Conservation (phyloP, 2,329 filamentous ascomycete genomes). For the Tolypocladium album region DNA sequence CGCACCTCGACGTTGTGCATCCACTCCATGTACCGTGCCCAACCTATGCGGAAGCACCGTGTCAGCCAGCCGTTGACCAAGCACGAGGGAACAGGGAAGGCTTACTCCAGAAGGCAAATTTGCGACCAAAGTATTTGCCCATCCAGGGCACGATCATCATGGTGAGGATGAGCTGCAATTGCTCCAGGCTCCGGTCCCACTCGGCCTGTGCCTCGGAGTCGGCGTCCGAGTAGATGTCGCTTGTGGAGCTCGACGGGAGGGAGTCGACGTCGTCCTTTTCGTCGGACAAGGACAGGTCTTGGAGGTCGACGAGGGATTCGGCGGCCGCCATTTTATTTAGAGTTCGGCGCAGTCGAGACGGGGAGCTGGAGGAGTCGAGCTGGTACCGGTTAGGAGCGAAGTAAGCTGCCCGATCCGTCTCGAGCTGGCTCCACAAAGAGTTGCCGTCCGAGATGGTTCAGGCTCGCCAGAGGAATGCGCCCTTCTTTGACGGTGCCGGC, state of each 20-base stretch:
- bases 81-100: neutral
- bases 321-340: slow-evolving; percentile 19
- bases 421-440: neutral
- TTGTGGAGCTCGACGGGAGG: slow-evolving; percentile 50
- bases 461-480: neutral
- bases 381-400: neutral
- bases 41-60: slow-evolving; percentile 46
- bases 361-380: neutral
- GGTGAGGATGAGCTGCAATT: slow-evolving; percentile 82
- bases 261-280: slow-evolving; percentile 52
- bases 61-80: neutral
- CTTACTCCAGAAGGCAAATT: slow-evolving; percentile 94
- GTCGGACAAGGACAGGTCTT: slow-evolving; percentile 32
- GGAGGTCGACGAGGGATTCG: slow-evolving; percentile 40
- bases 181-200: slow-evolving; percentile 90
- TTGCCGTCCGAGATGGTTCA: neutral
- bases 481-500: neutral
- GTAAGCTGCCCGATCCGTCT: neutral
- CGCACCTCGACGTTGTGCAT: slow-evolving; percentile 68
- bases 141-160: slow-evolving; percentile 92
- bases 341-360: neutral
- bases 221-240: slow-evolving; percentile 45
- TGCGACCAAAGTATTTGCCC: slow-evolving; percentile 90
- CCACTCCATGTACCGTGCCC: slow-evolving; percentile 93
- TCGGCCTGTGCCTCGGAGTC: slow-evolving; percentile 84